Percentiles rank a stretch among this genome's conserved stretches.
Evolutionary conservation across 768 basidiomycete genomes (phyloP).

Genomic region (Pholiota microspora): DNA sequence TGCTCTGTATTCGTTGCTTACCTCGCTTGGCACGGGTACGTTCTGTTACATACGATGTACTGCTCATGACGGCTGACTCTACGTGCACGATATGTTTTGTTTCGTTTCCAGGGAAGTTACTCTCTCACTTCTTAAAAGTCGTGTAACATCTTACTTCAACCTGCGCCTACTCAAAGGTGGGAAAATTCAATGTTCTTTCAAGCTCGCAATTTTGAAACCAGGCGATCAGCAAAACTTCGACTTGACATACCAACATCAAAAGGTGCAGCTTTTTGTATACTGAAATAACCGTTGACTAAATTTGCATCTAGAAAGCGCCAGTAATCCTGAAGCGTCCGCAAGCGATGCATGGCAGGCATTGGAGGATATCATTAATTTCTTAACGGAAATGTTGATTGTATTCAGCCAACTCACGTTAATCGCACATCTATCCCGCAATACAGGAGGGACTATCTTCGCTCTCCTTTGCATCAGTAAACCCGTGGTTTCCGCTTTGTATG

Average conservation of each 20-base stretch:
- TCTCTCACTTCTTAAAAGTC: not conserved
- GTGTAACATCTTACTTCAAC: not conserved
- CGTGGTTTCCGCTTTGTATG: not conserved
- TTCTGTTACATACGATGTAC: too few relatives aligned
- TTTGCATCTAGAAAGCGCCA: conserved; percentile 17
- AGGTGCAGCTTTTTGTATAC: not conserved
- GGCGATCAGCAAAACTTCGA: not conserved
- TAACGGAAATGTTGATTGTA: not conserved
- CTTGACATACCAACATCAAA: not conserved
- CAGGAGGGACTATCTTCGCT: not conserved
- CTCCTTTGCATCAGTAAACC: not conserved
- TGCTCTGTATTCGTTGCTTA: not conserved
- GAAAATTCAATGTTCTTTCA: too few relatives aligned
- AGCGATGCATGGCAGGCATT: conserved; percentile 25
- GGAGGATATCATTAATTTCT: conserved; percentile 14
- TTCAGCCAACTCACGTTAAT: not conserved
- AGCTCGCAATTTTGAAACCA: too few relatives aligned
- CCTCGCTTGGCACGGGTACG: not conserved
- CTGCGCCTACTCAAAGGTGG: not conserved
- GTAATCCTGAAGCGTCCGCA: conserved; percentile 14
- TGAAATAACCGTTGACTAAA: not conserved
- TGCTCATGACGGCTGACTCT: too few relatives aligned
- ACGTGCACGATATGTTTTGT: too few relatives aligned
- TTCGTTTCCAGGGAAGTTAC: not conserved
- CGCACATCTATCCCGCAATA: not conserved